A percentile compares a stretch with the other conserved stretches of the same genome.
Evolutionary conservation across 805 yeast genomes (phyloP).

Genomic region (Schwanniomyces pseudopolymorphus): DNA sequence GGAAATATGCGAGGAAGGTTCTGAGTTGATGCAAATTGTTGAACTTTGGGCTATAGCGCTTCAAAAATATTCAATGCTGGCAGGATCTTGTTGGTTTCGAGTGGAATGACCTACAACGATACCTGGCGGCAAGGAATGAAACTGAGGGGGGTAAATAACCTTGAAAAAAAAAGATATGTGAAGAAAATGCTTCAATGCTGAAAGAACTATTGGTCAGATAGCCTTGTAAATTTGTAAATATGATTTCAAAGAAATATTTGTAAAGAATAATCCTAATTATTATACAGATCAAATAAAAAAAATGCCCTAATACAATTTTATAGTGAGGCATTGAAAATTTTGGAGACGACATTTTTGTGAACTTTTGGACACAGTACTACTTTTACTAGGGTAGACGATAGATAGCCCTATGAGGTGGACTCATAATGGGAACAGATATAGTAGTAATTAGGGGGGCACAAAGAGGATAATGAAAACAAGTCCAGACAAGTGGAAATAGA

Average conservation of each 20-base stretch:
- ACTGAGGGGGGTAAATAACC: background rate
- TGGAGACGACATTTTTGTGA: background rate
- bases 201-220: background rate
- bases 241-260: background rate
- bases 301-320: background rate
- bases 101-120: background rate
- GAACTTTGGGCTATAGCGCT: background rate
- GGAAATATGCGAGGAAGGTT: background rate
- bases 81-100: background rate
- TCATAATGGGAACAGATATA: no score
- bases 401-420: background rate
- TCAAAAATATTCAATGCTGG: background rate
- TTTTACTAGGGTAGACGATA: background rate
- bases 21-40: background rate
- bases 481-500: no score
- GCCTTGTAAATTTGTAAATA: background rate
- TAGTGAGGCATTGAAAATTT: background rate
- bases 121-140: background rate
- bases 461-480: no score
- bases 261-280: background rate
- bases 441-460: background rate
- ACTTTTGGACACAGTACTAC: background rate
- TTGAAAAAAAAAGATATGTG: background rate
- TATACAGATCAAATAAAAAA: background rate
- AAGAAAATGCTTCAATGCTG: background rate